phyloP scores from a whole-genome alignment of 1,139 yeast genomes.

The Yamadazyma triangularis region DNA sequence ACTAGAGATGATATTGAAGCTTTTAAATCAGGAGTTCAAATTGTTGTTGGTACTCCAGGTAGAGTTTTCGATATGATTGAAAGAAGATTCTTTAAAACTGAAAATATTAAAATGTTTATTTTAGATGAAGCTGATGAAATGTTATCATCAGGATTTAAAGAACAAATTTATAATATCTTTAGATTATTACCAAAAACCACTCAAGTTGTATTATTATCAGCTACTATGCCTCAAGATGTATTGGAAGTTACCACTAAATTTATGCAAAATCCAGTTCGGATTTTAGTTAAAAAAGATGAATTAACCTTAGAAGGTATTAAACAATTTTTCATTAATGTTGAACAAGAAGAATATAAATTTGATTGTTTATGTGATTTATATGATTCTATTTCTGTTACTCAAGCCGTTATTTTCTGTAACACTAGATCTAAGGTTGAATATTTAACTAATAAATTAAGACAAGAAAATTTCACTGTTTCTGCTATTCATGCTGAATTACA shows the following conservation, averaged over 20 bases:
- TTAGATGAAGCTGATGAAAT: constrained; percentile 99
- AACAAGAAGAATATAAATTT: constrained; percentile 87
- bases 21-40: constrained; percentile 88
- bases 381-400: constrained; percentile 97
- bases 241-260: constrained; percentile 94
- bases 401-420: constrained; percentile 99
- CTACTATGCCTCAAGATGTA: constrained; percentile 97
- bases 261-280: constrained; percentile 96
- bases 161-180: constrained; percentile 96
- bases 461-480: constrained; percentile 88
- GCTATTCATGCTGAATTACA: constrained; percentile 98
- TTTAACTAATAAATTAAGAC: constrained; percentile 83
- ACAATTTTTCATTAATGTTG: constrained; percentile 94
- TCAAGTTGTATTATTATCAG: constrained; percentile 94
- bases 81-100: constrained; percentile 86
- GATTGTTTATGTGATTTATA: constrained; percentile 96
- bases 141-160: constrained; percentile 95
- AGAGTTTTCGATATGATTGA: constrained; percentile 97
- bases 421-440: constrained; percentile 96
- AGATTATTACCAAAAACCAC: constrained; percentile 89
- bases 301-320: constrained; percentile 97
- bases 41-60: constrained; percentile 99
- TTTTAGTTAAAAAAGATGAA: constrained; percentile 97
- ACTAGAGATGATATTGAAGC: constrained; percentile 89
- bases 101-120: constrained; percentile 91